Evolutionary conservation across 148 eudicot genomes (phyloP).

Genomic region (Linanthus parryae): DNA sequence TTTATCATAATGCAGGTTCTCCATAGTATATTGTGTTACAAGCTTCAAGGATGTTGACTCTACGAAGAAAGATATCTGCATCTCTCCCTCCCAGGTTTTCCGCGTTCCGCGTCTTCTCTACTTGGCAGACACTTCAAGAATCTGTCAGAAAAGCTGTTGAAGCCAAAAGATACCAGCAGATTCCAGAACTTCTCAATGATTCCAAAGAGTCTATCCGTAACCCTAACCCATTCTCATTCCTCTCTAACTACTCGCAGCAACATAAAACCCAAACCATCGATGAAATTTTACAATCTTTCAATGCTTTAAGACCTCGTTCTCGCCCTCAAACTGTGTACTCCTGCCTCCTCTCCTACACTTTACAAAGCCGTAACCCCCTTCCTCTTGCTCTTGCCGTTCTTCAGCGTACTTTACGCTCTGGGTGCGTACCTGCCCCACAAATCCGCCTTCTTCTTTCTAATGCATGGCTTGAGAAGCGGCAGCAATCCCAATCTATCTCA

Average conservation of each 20-base stretch:
- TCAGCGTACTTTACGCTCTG: slow-evolving; percentile 71
- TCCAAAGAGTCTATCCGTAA: slow-evolving; percentile 26
- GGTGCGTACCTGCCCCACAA: slow-evolving; percentile 69
- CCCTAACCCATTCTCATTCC: slow-evolving; percentile 65
- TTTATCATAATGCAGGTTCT: no score
- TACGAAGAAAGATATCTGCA: slow-evolving; percentile 2
- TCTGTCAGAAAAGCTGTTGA: slow-evolving; percentile 45
- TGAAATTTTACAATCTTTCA: slow-evolving; percentile 65
- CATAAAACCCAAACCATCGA: slow-evolving; percentile 41
- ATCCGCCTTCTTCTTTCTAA: slow-evolving; percentile 49
- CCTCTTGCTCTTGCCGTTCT: slow-evolving; percentile 60
- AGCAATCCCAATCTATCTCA: slow-evolving; percentile 28
- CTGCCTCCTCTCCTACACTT: slow-evolving; percentile 52
- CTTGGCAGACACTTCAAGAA: slow-evolving; percentile 29
- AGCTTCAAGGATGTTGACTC: slow-evolving; percentile 6
- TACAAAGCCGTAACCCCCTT: slow-evolving; percentile 52
- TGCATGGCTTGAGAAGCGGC: slow-evolving; percentile 50
- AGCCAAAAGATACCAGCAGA: slow-evolving; percentile 41
- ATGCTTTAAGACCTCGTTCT: slow-evolving; percentile 47
- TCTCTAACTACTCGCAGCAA: slow-evolving; percentile 29
- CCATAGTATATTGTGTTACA: no score
- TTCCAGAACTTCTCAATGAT: slow-evolving; percentile 43
- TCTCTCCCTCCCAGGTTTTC: slow-evolving; percentile 2
- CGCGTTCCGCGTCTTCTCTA: slow-evolving; percentile 15
- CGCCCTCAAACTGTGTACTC: slow-evolving; percentile 44